These are phyloP conservation scores for Podospora pseudocomata DNA, from an alignment of 495 filamentous ascomycete genomes.

Conservation along the genomic window DNA sequence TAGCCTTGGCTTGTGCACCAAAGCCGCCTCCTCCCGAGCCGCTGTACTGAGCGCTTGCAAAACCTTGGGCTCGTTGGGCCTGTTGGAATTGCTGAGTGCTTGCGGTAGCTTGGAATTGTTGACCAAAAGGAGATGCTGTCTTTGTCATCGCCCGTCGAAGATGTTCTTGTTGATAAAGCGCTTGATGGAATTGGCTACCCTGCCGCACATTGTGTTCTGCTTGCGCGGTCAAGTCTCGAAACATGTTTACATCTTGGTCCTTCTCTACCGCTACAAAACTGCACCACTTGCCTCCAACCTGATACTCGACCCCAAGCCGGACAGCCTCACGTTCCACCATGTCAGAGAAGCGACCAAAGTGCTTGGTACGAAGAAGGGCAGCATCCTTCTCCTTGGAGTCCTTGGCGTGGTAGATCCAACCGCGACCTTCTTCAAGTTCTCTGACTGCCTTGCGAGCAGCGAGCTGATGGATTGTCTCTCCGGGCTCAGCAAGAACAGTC, in stretches of 20 bases:
- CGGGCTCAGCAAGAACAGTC: constrained; percentile 40
- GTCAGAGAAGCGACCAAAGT: constrained; percentile 46
- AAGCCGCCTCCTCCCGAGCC: neutral
- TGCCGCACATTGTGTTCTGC: too few relatives aligned
- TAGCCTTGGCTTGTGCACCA: neutral
- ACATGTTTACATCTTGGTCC: neutral
- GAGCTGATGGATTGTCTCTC: constrained; percentile 64
- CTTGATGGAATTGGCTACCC: too few relatives aligned
- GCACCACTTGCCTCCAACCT: constrained; percentile 64
- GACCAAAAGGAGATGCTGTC: too few relatives aligned
- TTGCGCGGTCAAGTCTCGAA: neutral
- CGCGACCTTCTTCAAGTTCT: constrained; percentile 65
- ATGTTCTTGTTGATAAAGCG: neutral
- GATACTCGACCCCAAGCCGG: constrained; percentile 58
- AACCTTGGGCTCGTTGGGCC: too few relatives aligned
- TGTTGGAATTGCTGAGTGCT: too few relatives aligned
- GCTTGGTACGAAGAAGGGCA: constrained; percentile 46
- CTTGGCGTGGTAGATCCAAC: constrained; percentile 58
- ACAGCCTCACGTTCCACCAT: constrained; percentile 62
- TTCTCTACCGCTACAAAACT: constrained; percentile 65
- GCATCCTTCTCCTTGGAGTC: constrained; percentile 35
- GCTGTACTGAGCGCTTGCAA: too few relatives aligned
- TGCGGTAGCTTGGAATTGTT: too few relatives aligned
- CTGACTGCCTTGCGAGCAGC: constrained; percentile 62
- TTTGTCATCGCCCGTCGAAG: too few relatives aligned